Conservation (phyloP, 306 rosid species). For the Ormosia semicastrata region DNA sequence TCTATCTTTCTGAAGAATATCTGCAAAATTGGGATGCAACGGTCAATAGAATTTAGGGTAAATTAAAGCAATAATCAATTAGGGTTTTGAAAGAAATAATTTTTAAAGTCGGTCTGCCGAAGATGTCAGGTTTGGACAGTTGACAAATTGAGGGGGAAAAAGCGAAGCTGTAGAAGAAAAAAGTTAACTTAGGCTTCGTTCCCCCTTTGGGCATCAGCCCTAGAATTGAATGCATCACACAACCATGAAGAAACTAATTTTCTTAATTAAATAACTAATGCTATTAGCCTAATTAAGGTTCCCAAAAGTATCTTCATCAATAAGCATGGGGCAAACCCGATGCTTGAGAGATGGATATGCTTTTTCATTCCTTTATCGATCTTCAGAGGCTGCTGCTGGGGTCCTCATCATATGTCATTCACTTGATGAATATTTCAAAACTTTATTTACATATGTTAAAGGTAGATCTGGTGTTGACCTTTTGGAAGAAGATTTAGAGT, state of each 20-base stretch:
- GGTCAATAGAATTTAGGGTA: not conserved
- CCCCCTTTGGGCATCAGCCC: not conserved
- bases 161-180: not conserved
- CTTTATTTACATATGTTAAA: not conserved
- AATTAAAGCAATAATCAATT: conserved; percentile 17
- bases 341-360: not conserved
- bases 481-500: conserved; percentile 2
- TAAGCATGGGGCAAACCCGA: not conserved
- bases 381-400: not conserved
- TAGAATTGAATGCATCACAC: not conserved
- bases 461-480: conserved; percentile 13
- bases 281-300: not conserved
- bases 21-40: not conserved
- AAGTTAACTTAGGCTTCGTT: not conserved
- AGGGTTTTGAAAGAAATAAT: not conserved
- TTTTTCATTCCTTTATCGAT: not conserved
- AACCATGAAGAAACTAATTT: not conserved
- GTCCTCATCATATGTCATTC: not conserved
- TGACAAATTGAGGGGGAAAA: not conserved
- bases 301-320: not conserved
- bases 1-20: not conserved
- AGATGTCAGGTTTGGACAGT: not conserved
- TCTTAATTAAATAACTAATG: not conserved
- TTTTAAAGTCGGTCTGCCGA: not conserved
- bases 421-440: not conserved